A percentile compares a stretch with the other conserved stretches of the same genome.
These are phyloP conservation scores for Colletotrichum ledebouriae DNA, from an alignment of 2,329 filamentous ascomycete genomes.

Conservation along the genomic window DNA sequence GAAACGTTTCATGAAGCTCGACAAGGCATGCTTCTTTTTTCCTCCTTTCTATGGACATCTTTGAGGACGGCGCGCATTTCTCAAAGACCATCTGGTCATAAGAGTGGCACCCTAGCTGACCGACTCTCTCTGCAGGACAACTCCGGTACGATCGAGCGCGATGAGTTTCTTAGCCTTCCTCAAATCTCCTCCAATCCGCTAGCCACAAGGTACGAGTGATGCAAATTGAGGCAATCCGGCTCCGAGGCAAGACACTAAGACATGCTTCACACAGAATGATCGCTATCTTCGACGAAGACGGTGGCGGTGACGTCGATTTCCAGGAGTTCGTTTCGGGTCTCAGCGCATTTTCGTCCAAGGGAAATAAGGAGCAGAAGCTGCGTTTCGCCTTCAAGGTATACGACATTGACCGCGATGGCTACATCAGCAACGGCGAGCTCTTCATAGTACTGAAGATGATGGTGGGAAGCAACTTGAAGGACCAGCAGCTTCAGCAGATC, in stretches of 20 bases:
- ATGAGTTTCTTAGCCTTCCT: constrained; percentile 96
- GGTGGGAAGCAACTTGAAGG: constrained; percentile 99
- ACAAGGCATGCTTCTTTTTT: constrained; percentile 77
- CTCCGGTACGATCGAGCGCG: constrained; percentile 97
- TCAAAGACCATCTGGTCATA: background rate
- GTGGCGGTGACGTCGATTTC: constrained; percentile 97
- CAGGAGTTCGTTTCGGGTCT: constrained; percentile 98
- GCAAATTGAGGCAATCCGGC: background rate
- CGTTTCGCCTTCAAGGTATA: constrained; percentile 99
- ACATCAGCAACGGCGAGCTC: constrained; percentile 98
- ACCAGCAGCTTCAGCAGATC: constrained; percentile 98
- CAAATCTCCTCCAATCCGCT: constrained; percentile 98
- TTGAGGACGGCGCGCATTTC: constrained; percentile 9
- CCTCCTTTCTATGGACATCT: background rate
- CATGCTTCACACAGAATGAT: constrained; percentile 81
- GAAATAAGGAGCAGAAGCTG: constrained; percentile 99
- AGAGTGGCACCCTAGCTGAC: constrained; percentile 27
- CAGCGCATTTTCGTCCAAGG: constrained; percentile 95
- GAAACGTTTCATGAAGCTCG: constrained; percentile 99
- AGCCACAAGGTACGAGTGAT: constrained; percentile 79
- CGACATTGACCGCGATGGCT: constrained; percentile 98
- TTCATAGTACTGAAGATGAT: constrained; percentile 99
- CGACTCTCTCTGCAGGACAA: constrained; percentile 77
- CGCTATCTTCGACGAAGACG: constrained; percentile 98
- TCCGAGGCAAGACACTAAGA: constrained; percentile 12